Percentiles rank a stretch among this genome's conserved stretches.
Evolutionary conservation across 441 rosid genomes (phyloP).

Genomic region (Biscutella laevigata): DNA sequence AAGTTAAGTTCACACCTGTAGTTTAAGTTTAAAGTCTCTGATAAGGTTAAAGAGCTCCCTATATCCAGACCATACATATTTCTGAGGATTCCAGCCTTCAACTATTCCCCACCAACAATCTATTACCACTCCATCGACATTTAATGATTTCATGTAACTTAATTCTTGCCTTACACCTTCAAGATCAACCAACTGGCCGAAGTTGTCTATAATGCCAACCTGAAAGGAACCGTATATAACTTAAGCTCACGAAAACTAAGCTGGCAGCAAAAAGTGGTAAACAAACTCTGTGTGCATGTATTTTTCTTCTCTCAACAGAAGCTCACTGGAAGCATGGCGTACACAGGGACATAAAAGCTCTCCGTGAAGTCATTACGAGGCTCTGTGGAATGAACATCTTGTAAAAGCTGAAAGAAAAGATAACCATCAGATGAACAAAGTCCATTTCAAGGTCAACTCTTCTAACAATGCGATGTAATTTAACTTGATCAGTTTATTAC

Average conservation of each 20-base stretch:
- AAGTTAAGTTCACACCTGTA: constrained; percentile 45
- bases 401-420: constrained; percentile 60
- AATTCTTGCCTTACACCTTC: constrained; percentile 52
- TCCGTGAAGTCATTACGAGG: constrained; percentile 40
- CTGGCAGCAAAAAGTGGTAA: not conserved
- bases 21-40: constrained; percentile 54
- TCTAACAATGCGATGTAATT: not conserved
- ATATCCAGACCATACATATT: constrained; percentile 69
- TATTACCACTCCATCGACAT: constrained; percentile 55
- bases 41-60: constrained; percentile 52
- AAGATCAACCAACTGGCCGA: constrained; percentile 52
- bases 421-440: not conserved
- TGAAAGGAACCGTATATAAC: constrained; percentile 25
- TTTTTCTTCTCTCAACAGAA: constrained; percentile 18
- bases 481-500: constrained; percentile 21
- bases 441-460: not conserved
- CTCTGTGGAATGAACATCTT: constrained; percentile 59
- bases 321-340: constrained; percentile 57
- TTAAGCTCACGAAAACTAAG: constrained; percentile 4
- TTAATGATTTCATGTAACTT: constrained; percentile 47
- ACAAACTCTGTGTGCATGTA: not conserved
- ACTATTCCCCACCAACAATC: constrained; percentile 83
- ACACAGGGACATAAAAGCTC: constrained; percentile 52
- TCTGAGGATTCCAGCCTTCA: constrained; percentile 69
- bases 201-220: constrained; percentile 49